Evolutionary conservation across 305 asterid genomes (phyloP).

Genomic region (Solanum hybrid): DNA sequence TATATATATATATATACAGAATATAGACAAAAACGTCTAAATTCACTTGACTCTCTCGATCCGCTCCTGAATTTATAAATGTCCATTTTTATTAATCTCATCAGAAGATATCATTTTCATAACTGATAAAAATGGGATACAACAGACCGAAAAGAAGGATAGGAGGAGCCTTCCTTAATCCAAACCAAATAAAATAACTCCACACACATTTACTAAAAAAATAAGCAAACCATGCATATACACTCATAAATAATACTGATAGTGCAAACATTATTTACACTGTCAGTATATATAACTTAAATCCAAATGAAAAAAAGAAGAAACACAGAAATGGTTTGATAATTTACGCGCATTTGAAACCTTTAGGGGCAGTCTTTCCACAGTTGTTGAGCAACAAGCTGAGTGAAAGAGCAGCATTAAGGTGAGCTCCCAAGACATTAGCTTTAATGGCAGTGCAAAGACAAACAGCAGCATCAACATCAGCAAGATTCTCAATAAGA

Average conservation of each 20-base stretch:
- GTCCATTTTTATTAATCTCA: not conserved
- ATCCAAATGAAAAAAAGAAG: not conserved
- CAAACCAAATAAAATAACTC: not conserved
- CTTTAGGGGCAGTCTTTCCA: slow-evolving; percentile 11
- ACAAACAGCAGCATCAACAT: slow-evolving; percentile 16
- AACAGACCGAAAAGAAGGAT: not conserved
- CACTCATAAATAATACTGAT: not conserved
- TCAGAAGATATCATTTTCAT: not conserved
- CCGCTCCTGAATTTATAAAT: not conserved
- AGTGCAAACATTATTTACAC: not conserved
- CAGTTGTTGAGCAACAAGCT: slow-evolving; percentile 6
- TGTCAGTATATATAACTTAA: not conserved
- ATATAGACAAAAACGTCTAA: not conserved
- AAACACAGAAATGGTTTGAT: not conserved
- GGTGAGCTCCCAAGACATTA: slow-evolving; percentile 4
- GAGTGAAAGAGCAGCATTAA: not conserved
- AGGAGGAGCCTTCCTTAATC: not conserved
- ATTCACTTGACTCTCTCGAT: not conserved
- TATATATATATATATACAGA: too few relatives aligned
- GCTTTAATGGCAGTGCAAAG: slow-evolving; percentile 18
- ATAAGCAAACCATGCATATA: not conserved
- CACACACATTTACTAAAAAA: not conserved
- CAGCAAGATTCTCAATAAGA: slow-evolving; percentile 10
- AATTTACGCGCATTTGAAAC: slow-evolving; percentile 5
- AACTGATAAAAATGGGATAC: not conserved